Evolutionary conservation across 495 filamentous ascomycete genomes (phyloP).

Genomic region (Hyaloscypha variabilis): DNA sequence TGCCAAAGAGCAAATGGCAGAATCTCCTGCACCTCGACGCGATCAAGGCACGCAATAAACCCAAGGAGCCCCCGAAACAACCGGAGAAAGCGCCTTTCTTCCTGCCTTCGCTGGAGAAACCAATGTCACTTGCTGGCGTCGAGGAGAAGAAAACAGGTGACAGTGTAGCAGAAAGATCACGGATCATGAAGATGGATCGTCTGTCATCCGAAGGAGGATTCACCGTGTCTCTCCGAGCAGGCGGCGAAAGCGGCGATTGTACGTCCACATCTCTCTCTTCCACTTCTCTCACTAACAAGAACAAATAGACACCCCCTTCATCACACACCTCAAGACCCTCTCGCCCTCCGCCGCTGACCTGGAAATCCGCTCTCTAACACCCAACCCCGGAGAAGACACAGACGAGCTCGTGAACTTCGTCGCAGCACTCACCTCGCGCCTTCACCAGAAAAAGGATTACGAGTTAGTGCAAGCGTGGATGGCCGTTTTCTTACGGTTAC

Average conservation of each 20-base stretch:
- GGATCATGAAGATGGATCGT: conserved; percentile 52
- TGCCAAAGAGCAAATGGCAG: conserved; percentile 92
- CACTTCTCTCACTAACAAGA: conserved; percentile 27
- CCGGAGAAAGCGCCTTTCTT: conserved; percentile 98
- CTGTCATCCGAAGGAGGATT: conserved; percentile 49
- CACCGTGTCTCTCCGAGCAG: conserved; percentile 57
- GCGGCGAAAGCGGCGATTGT: conserved; percentile 52
- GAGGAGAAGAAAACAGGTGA: conserved; percentile 27
- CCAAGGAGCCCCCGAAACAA: conserved; percentile 84
- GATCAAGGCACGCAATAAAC: conserved; percentile 92
- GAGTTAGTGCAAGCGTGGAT: conserved; percentile 97
- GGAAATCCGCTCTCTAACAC: conserved; percentile 79
- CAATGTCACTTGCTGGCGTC: conserved; percentile 28
- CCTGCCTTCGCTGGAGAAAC: conserved; percentile 67
- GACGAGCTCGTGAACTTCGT: conserved; percentile 73
- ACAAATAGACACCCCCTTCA: conserved; percentile 56
- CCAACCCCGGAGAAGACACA: conserved; percentile 47
- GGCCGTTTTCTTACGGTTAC: conserved; percentile 82
- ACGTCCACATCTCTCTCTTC: conserved; percentile 33
- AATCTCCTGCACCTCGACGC: conserved; percentile 86
- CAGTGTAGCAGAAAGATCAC: conserved; percentile 50
- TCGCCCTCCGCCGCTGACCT: conserved; percentile 82
- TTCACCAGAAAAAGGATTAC: conserved; percentile 74
- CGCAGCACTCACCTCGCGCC: conserved; percentile 66
- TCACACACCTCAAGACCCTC: conserved; percentile 77